These are phyloP conservation scores for Pseudisothecium myosuroides DNA, from an alignment of 225 moss, liverwort and hornwort species.

Conservation along the genomic window DNA sequence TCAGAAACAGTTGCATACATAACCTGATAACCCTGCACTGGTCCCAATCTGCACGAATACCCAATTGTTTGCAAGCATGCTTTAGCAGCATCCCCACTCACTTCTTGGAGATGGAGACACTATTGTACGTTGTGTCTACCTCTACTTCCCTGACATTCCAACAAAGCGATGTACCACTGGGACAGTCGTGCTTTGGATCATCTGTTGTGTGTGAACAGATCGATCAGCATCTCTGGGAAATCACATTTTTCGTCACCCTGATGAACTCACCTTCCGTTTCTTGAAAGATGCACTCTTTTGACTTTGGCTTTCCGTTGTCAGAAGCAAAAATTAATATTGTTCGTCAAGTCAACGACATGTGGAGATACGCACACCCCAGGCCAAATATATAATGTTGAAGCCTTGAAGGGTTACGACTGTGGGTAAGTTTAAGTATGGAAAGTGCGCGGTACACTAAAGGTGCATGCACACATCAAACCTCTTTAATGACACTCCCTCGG, in stretches of 20 bases:
- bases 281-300: neutral
- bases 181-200: neutral
- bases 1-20: neutral
- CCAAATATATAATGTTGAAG: neutral
- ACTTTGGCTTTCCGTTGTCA: neutral
- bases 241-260: neutral
- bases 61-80: neutral
- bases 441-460: neutral
- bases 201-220: neutral
- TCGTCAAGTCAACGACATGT: neutral
- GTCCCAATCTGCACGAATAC: neutral
- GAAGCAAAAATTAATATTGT: neutral
- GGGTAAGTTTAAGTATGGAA: neutral
- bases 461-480: neutral
- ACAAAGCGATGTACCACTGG: neutral
- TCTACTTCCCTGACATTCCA: neutral
- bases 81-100: neutral
- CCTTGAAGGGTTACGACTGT: neutral
- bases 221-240: neutral
- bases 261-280: neutral
- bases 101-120: neutral
- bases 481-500: neutral
- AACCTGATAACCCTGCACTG: neutral
- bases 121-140: neutral
- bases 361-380: neutral